Evolutionary conservation across 2,329 filamentous ascomycete species (phyloP), one percentile per base, ranked within the genome.

Genomic region (Colletotrichum filicis): DNA sequence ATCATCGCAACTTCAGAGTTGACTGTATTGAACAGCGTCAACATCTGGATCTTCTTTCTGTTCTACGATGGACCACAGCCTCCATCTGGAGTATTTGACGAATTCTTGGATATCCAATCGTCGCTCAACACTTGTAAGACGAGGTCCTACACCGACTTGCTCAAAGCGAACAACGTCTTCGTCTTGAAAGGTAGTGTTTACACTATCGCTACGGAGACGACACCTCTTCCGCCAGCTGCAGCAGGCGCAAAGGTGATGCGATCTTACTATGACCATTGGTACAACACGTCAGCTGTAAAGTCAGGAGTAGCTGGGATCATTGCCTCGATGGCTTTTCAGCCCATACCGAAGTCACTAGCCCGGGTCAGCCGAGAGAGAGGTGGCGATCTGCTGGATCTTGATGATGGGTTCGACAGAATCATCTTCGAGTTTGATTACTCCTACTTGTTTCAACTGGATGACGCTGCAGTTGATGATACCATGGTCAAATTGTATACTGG

Each of bases 31-130:
- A 82, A 83, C 12, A 71, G 86, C 0, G 75, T 90, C 59, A 84
- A 91, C 73, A 82, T 87, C 24, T 91, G 89, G 88, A 84, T 90
- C 70, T 79, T 92, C 72, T 92, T 92, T 79, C 78, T 90, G 46
- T 92, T 91, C 82, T 92, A 92, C 78, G 88, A 92, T 78, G 91
- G 88, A 1, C 84, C 86, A 0, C 79, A 81, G 63, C 86, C 86
- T 0, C 90, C 90, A 0, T 77, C 82, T 1, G 86, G 83, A 5
- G 84, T 88, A 2, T 92, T 93, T 71, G 83, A 86, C 69, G 86
- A 87, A 69, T 92, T 92, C 79, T 85, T 86, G 2, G 82, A 82
- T 52, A 83, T 89, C 59, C 77, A 80, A 1, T 83, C 84, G 1
- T 73, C 82, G 0, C 77, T 83, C 26, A 87, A 89, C 76, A 85